Evolutionary conservation across 192 early-diverging fungal species (phyloP).

Genomic region (Linnemannia exigua): DNA sequence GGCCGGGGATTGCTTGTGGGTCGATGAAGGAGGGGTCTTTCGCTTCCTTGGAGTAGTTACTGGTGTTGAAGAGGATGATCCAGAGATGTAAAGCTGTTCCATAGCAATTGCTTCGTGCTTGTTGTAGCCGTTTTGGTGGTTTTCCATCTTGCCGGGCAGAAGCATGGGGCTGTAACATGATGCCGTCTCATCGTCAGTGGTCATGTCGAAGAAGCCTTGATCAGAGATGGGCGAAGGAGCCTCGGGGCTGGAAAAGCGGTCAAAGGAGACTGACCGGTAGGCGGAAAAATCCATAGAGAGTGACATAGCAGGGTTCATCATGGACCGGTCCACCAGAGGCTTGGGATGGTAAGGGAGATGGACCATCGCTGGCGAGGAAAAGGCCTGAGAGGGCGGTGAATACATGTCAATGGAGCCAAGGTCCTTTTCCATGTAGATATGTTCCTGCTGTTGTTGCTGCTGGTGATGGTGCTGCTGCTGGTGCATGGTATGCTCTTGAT

Average conservation of each 20-base stretch:
- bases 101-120: neutral
- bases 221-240: constrained; percentile 2
- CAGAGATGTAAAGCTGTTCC: neutral
- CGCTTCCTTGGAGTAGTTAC: neutral
- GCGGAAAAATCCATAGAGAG: neutral
- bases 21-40: neutral
- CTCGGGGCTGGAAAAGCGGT: neutral
- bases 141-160: neutral
- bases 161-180: neutral
- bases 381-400: neutral
- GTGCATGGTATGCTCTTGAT: neutral
- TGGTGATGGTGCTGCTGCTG: neutral
- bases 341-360: neutral
- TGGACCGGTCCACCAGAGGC: neutral
- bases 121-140: neutral
- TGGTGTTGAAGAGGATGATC: neutral
- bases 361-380: neutral
- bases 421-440: neutral
- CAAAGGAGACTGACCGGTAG: neutral
- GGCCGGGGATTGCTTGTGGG: neutral
- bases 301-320: neutral
- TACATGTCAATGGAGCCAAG: neutral
- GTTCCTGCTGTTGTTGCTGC: constrained; percentile 2
- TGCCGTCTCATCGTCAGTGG: neutral
- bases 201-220: constrained; percentile 8